Evolutionary conservation across 2,329 filamentous ascomycete genomes (phyloP), one percentile per base, ranked within the genome.

Genomic region (Fusarium torreyae): DNA sequence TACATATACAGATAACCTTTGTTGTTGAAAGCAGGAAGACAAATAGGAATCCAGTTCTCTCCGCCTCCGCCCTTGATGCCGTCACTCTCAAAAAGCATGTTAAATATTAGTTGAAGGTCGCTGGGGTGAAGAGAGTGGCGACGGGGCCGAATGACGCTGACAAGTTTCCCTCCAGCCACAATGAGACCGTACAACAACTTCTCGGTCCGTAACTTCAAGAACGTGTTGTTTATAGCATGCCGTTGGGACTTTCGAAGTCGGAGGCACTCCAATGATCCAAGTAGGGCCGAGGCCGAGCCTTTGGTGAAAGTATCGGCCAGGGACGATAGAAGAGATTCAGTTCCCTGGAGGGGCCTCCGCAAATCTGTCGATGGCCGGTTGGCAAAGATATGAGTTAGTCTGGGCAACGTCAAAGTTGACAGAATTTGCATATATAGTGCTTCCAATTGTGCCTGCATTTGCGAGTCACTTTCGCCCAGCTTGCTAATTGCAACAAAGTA

Each of bases 1-100:
- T 98, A 99, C 94, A 99, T 98, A 83, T 99, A 98, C 2, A 99
- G 86, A 77, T 97, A 99, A 26, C 96, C 97, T 52, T 91, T 92
- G 78, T 94, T 98, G 82, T 99, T 99, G 82, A 99, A 99, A 7
- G 94, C 95, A 1, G 96, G 97, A 5, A 99, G 86, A 75, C 96
- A 99, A 8, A 99, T 86, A 0, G 96, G 96, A 48, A 98, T 95
- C 96, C 96, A 99, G 74, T 95, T 98, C 80, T 99, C 96, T 31
- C 95, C 96, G 39, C 87, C 94, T 7, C 93, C 94, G 20, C 94
- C 92, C 77, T 96, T 95, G 77, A 99, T 92, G 43, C 93, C 92
- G 49, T 94, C 93, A 3, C 95, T 96, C 81, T 97, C 94, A 75
- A 99, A 99, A 3, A 99, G 89, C 97, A 99, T 99, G 77, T 98